Evolutionary conservation across 2,329 filamentous ascomycete genomes (phyloP), one percentile per base, ranked within the genome.

Genomic region (Orbilia javanica): DNA sequence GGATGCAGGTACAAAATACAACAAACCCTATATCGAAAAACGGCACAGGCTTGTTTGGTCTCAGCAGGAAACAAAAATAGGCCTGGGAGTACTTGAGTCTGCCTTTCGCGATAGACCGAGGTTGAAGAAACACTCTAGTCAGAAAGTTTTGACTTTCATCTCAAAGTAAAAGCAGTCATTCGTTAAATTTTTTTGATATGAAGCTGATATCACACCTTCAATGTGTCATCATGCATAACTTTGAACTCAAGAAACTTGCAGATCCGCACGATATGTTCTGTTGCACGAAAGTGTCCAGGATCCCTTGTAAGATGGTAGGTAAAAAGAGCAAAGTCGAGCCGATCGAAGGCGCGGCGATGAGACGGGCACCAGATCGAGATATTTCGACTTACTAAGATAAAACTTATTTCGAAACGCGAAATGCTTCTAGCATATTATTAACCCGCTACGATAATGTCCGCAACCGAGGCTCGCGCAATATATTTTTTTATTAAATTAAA

Each of bases 341-440:
- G 42, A 71, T 31, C 25, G 20, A 34, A 29, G 39, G n/a, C 46
- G 13, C 18, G 20, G 10, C 13, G 20, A 50, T 8, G 46, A 50
- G 46, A 13, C 46, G 13, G 42, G 46, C 46, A 11, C 20, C 46
- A 50, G 64, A 46, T 42, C 48, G 48, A 42, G 60, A 31, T 63
- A 13, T 42, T 62, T 44, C 2, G 1, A n/a, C 11, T 36, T 39
- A 22, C 8, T 65, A 57, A 68, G 55, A 46, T 46, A 63, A 70
- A 62, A 44, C 42, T 15, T 27, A 46, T 39, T 71, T 64, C 44
- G 55, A 71, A 71, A 71, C 67, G 20, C 22, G 53, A 64, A 29
- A n/a, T 63, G 39, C 20, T 63, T 50, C 42, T 36, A 44, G 18
- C 44, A 31, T 15, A 64, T 57, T 48, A 46, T 68, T 42, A 60